Conservation (phyloP, 495 filamentous ascomycete genomes). For the Copromyces sp. region DNA sequence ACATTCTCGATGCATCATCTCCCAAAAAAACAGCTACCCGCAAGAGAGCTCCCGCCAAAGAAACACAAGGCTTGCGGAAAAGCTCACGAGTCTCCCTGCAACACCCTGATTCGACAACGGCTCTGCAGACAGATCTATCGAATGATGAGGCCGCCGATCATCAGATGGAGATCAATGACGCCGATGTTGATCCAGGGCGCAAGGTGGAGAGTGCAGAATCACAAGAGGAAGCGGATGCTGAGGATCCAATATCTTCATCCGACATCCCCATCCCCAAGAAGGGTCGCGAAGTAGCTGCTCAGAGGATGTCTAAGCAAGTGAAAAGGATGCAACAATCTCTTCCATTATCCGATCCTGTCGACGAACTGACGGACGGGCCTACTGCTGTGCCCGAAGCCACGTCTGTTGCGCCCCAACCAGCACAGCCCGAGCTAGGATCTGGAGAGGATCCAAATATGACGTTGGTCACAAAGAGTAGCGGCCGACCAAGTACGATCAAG, state of each 20-base stretch:
- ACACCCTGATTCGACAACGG: conserved; percentile 26
- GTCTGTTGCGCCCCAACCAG: conserved; percentile 14
- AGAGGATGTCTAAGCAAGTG: conserved; percentile 34
- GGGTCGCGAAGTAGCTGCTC: conserved; percentile 33
- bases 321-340: conserved; percentile 32
- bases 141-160: conserved; percentile 62
- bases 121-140: conserved; percentile 29
- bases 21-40: conserved; percentile 16
- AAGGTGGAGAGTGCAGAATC: conserved; percentile 31
- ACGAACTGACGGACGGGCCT: conserved; percentile 14
- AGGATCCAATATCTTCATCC: conserved; percentile 5
- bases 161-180: conserved; percentile 43
- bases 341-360: conserved; percentile 8
- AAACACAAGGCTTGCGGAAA: conserved; percentile 40
- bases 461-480: conserved; percentile 21
- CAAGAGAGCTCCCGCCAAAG: conserved; percentile 24
- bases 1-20: conserved; percentile 24
- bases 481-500: conserved; percentile 23
- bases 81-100: conserved; percentile 41
- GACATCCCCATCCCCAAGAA: conserved; percentile 27
- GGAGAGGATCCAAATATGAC: conserved; percentile 33
- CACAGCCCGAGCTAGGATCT: conserved; percentile 20
- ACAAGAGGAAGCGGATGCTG: conserved; percentile 22
- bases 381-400: conserved; percentile 11
- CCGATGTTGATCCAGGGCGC: conserved; percentile 33